Conservation (phyloP, 495 filamentous ascomycete genomes). For the Massariosphaeria phaeospora region DNA sequence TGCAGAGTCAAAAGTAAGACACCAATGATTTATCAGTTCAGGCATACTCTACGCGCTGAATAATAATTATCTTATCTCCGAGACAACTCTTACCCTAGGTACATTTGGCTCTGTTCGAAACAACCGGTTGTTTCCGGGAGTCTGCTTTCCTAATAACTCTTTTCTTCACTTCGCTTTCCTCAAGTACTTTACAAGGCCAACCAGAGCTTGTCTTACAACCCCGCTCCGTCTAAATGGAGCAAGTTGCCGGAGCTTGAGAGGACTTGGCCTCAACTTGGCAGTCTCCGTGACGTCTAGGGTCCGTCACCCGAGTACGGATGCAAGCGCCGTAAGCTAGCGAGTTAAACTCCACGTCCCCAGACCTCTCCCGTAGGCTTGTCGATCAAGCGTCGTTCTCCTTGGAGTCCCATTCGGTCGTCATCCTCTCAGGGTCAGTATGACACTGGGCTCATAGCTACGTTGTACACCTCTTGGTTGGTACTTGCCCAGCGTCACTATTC, state of each 20-base stretch:
- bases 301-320: no score
- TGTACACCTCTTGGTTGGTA: no score
- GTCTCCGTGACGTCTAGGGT: no score
- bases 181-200: neutral
- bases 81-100: neutral
- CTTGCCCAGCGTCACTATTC: no score
- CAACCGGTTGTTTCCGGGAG: neutral
- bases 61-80: neutral
- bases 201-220: neutral
- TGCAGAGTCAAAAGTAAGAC: neutral
- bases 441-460: no score
- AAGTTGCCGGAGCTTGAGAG: slow-evolving; percentile 13
- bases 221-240: slow-evolving; percentile 5
- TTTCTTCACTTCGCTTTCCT: neutral
- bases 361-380: no score
- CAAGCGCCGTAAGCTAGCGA: no score
- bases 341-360: no score
- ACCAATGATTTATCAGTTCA: neutral
- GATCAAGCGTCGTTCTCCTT: no score
- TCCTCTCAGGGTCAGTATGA: no score
- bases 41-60: neutral
- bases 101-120: neutral
- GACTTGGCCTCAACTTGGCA: slow-evolving; percentile 18
- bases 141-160: neutral
- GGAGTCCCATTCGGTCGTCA: no score